Percentiles rank a stretch among this genome's conserved stretches.
These are phyloP conservation scores for Saccharomycopsis oosterbeekiorum DNA, from an alignment of 805 yeast species.

Conservation along the genomic window DNA sequence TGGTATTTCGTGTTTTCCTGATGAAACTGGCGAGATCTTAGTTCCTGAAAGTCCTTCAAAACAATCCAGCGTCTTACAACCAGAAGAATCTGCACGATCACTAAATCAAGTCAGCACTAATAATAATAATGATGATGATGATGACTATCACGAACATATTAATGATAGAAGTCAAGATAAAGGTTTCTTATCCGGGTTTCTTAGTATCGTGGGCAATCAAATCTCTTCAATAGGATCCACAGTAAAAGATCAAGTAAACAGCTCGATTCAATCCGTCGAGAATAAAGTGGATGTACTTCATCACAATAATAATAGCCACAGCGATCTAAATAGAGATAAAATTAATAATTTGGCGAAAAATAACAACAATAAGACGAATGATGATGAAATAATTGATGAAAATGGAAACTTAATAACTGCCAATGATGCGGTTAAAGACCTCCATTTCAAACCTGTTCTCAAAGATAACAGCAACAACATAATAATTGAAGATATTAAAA, in stretches of 20 bases:
- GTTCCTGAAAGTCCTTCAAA: not conserved
- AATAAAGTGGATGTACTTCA: not conserved
- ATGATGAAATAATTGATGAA: not conserved
- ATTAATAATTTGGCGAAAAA: not conserved
- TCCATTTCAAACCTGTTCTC: not conserved
- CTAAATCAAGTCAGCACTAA: not conserved
- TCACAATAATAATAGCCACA: not conserved
- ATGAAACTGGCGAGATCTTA: not conserved
- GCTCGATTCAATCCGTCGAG: not conserved
- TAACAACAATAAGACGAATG: not conserved
- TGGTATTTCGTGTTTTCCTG: not conserved
- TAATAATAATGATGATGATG: not conserved
- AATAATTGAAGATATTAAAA: not conserved
- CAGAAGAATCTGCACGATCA: not conserved
- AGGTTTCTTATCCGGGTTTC: slow-evolving; percentile 15
- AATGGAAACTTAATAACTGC: not conserved
- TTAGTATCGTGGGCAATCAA: slow-evolving; percentile 16
- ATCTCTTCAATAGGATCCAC: slow-evolving; percentile 6
- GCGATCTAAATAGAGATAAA: not conserved
- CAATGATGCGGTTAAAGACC: not conserved
- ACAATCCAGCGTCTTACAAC: not conserved
- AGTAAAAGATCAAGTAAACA: not conserved
- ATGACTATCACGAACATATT: not conserved
- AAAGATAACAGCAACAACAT: not conserved
- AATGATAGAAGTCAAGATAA: not conserved